These are phyloP conservation scores for Rhizopus microsporus DNA, from an alignment of 371 early-diverging fungal species.

Conservation along the genomic window DNA sequence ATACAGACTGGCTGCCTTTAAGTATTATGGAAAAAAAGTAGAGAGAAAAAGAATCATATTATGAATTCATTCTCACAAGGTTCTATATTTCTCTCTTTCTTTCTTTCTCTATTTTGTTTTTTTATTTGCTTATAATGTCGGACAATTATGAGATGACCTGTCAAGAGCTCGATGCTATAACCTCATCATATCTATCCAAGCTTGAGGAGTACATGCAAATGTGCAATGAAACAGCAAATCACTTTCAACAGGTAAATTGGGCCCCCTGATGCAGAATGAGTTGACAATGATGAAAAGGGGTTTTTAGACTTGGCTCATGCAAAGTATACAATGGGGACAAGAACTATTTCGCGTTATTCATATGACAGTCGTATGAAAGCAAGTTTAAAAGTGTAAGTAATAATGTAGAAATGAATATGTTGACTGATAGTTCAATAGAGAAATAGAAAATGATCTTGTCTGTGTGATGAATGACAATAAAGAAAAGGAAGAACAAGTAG, in stretches of 20 bases:
- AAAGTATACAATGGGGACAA: constrained; percentile 59
- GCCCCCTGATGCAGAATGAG: background rate
- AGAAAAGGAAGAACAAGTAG: constrained; percentile 9
- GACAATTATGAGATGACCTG: constrained; percentile 19
- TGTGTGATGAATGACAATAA: constrained; percentile 4
- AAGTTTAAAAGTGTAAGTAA: constrained; percentile 36
- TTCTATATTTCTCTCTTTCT: background rate
- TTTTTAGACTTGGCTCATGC: constrained; percentile 54
- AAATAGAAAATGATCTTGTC: background rate
- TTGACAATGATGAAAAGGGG: constrained; percentile 28
- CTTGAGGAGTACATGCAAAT: constrained; percentile 36
- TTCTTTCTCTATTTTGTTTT: background rate
- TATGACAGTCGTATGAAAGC: constrained; percentile 63
- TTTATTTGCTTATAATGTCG: too few relatives aligned
- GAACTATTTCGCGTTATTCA: constrained; percentile 41
- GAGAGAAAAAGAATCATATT: too few relatives aligned
- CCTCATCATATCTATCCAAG: constrained; percentile 35
- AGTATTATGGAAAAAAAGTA: too few relatives aligned
- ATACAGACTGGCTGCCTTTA: too few relatives aligned
- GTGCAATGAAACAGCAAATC: constrained; percentile 23
- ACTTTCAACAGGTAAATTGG: constrained; percentile 34
- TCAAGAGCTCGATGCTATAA: constrained; percentile 35
- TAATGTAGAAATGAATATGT: background rate
- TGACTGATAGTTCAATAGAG: constrained; percentile 17
- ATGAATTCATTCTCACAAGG: too few relatives aligned